Conservation (phyloP, 2,329 filamentous ascomycete genomes). For the Fusarium verticillioides region DNA sequence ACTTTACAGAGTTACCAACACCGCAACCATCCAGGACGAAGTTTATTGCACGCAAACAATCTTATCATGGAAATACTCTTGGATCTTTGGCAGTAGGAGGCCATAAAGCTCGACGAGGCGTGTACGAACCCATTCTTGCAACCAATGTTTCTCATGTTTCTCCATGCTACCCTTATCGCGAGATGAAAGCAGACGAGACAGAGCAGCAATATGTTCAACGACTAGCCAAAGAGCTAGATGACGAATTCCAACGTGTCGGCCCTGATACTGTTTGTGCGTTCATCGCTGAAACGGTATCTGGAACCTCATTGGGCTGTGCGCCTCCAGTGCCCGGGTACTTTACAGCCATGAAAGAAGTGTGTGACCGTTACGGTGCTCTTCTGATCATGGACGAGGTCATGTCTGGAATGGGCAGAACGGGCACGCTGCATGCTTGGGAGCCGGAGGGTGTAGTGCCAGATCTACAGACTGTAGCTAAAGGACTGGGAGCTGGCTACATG, state of each 20-base stretch:
- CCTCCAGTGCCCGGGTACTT: slow-evolving; percentile 59
- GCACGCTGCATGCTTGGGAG: slow-evolving; percentile 72
- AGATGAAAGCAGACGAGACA: slow-evolving; percentile 44
- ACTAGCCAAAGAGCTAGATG: slow-evolving; percentile 27
- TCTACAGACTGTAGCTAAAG: slow-evolving; percentile 74
- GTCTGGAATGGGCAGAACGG: slow-evolving; percentile 72
- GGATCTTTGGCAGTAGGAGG: slow-evolving; percentile 20
- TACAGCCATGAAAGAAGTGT: slow-evolving; percentile 61
- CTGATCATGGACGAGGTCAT: slow-evolving; percentile 72
- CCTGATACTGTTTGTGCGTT: slow-evolving; percentile 37
- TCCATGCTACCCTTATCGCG: slow-evolving; percentile 42
- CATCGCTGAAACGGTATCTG: slow-evolving; percentile 36
- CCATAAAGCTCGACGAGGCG: slow-evolving; percentile 35
- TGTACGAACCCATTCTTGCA: slow-evolving; percentile 43
- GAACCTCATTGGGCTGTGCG: slow-evolving; percentile 34
- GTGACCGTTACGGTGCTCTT: slow-evolving; percentile 65
- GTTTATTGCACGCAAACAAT: slow-evolving; percentile 34
- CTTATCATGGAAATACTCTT: slow-evolving; percentile 35
- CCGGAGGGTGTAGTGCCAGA: slow-evolving; percentile 68
- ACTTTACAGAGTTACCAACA: slow-evolving; percentile 31
- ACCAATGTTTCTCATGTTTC: slow-evolving; percentile 45
- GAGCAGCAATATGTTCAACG: slow-evolving; percentile 26
- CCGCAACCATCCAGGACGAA: slow-evolving; percentile 19
- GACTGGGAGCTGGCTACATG: slow-evolving; percentile 57
- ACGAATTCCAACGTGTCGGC: slow-evolving; percentile 26